Evolutionary conservation across 179 eudicot species (phyloP), one percentile per base, ranked within the genome.

Genomic region (Beta lomatogona): DNA sequence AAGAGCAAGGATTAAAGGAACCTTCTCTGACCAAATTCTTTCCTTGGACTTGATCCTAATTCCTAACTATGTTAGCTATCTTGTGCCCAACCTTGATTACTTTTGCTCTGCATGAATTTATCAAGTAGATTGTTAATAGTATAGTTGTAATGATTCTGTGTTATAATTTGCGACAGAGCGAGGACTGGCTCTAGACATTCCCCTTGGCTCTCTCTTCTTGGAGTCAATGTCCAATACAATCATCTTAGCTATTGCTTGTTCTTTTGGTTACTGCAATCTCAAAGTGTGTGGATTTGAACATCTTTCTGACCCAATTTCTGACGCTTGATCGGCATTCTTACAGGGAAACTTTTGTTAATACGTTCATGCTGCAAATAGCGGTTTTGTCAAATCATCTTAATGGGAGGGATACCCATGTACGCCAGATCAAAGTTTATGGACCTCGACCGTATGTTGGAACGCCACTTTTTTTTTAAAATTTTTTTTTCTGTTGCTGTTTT

Each of bases 401-500:
- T 19, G 98, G 99, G 64, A 92, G 98, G 83, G 99, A 92, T 75
- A 93, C 98, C 65, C 99, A 95, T 77, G 87, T 95, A 65, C 98
- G 99, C 86, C 99, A 95, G 87, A 93, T 95, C 78, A 95, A 95
- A 93, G 97, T 93, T 84, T 93, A 90, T 82, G 98, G 99, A 61
- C 98, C 99, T 79, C 88, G 91, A 84, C 95, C 88, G 98, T 95
- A 87, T 76, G 98, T 89, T 57, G 13, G 14, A 75, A 53, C 77
- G 41, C 78, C 71, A 25, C 31, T 73, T 78, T 19, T 10, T 31
- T 65, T 31, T 5, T 8, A 3, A 21, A 25, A 0, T 25, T 25
- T 52, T 67, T 55, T 66, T 54, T 15, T 48, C 44, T 48, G 13
- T 63, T 58, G 25, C 19, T 59, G 9, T 22, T 44, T 67, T 48